These are phyloP conservation scores for Candida sanyaensis DNA, from an alignment of 1,139 yeast genomes.

Conservation along the genomic window DNA sequence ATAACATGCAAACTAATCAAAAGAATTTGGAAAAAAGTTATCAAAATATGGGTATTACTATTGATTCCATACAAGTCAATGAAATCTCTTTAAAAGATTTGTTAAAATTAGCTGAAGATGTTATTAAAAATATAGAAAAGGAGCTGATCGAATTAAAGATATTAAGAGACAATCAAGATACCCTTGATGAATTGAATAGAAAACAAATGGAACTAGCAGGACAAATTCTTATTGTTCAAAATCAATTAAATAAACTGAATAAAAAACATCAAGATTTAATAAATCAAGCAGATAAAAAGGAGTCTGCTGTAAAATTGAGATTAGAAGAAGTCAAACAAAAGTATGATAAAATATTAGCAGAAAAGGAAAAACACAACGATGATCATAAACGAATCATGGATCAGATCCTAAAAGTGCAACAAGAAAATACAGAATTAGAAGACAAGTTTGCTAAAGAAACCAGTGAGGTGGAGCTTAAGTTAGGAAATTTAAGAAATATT, in stretches of 20 bases:
- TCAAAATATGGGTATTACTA: slow-evolving; percentile 53
- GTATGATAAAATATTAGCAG: slow-evolving; percentile 50
- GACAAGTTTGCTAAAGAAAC: slow-evolving; percentile 55
- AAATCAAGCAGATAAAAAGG: slow-evolving; percentile 50
- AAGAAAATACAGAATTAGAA: slow-evolving; percentile 43
- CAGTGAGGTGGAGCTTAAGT: slow-evolving; percentile 53
- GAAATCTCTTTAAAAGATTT: slow-evolving; percentile 56
- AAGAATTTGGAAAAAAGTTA: slow-evolving; percentile 48
- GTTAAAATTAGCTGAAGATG: slow-evolving; percentile 57
- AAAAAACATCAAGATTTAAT: slow-evolving; percentile 56
- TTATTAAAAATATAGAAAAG: slow-evolving; percentile 50
- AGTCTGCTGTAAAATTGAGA: slow-evolving; percentile 43
- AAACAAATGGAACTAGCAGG: slow-evolving; percentile 52
- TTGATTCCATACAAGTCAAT: slow-evolving; percentile 59
- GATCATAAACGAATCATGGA: slow-evolving; percentile 51
- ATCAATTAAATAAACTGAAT: slow-evolving; percentile 54
- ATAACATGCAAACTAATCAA: slow-evolving; percentile 41
- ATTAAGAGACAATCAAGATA: slow-evolving; percentile 45
- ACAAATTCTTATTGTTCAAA: slow-evolving; percentile 48
- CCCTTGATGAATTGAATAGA: slow-evolving; percentile 45
- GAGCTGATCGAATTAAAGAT: slow-evolving; percentile 46
- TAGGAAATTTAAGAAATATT: slow-evolving; percentile 56
- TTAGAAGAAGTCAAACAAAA: slow-evolving; percentile 47
- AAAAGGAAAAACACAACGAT: slow-evolving; percentile 52
- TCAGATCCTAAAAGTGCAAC: slow-evolving; percentile 50